Base-by-base conservation (phyloP, 176 grass and related monocot genomes). In the Carex littledalei region DNA sequence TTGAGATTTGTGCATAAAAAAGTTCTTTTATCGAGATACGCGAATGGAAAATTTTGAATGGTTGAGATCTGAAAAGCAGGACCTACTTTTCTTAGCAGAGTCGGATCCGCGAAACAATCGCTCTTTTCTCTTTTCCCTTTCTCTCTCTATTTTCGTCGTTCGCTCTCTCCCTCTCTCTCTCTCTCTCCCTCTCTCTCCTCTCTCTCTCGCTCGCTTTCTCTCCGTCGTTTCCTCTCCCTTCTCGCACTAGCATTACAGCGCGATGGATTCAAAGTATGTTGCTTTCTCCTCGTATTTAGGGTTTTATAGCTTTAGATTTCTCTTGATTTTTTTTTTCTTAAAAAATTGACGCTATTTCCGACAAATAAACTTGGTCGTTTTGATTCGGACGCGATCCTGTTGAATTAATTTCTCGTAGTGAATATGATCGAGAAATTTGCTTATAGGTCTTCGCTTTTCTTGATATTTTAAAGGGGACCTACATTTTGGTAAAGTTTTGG, bases 401-500 rank as follows among this genome's bases (percentile, higher is more conserved):
- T 69, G 22, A 83, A 29, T 67, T 47, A n/a, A 31, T 83, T 56
- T 11, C 62, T 31, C 21, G 1, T 22, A 18, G 63, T 64, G 3
- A 15, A 32, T 68, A 26, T 83, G 54, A 39, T 68, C 34, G 18
- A 10, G 63, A 32, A 52, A 67, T 50, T 69, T 68, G 41, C 16
- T 63, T 69, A 9, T 53, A 14, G 21, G 13, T 83, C 20, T 47
- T 67, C 13, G 13, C 1, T 67, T 45, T 64, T 67, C 13, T 7
- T 31, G 17, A 22, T 37, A n/a, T 67, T 83, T 1, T 14, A 54
- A 81, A 83, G 41, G 6, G 61, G 9, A 47, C 60, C 61, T 69
- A 20, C 81, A 83, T 83, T 83, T 83, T 69, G 21, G 63, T 56
- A 78, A 83, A 83, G 58, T 83, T 53, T 67, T 5, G 34, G 39